Evolutionary conservation across 2,329 filamentous ascomycete species (phyloP).

Genomic region (Xylaria sp.): DNA sequence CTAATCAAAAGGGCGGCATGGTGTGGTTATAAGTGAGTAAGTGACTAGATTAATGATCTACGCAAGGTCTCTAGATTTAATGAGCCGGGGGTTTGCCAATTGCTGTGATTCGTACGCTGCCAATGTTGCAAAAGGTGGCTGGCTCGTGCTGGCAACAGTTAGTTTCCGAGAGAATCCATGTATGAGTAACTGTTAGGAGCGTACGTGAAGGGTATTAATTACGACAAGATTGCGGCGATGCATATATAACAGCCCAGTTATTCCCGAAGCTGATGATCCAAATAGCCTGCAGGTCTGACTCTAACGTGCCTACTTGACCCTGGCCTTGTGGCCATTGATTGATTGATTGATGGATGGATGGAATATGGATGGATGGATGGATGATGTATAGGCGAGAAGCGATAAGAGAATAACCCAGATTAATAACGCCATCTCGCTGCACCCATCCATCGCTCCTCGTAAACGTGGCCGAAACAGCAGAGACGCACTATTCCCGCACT

Average conservation of each 20-base stretch:
- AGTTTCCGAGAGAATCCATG: slow-evolving; percentile 1
- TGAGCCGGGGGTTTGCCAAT: slow-evolving; percentile 24
- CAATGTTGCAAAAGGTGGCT: slow-evolving; percentile 24
- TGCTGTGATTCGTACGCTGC: slow-evolving; percentile 29
- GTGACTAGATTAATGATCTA: slow-evolving; percentile 27
- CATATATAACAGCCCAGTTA: slow-evolving; percentile 32
- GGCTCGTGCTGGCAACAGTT: slow-evolving; percentile 6
- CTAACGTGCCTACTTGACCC: slow-evolving; percentile 15
- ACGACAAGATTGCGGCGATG: slow-evolving; percentile 30
- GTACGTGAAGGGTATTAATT: slow-evolving; percentile 30
- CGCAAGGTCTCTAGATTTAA: slow-evolving; percentile 27
- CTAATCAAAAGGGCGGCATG: slow-evolving; percentile 1
- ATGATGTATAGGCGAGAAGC: slow-evolving; percentile 18
- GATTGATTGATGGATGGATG: slow-evolving; percentile 2
- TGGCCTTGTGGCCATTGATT: slow-evolving; percentile 10
- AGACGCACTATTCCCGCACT: slow-evolving; percentile 11
- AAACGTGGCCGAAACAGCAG: slow-evolving; percentile 25
- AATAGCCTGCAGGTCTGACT: slow-evolving; percentile 31
- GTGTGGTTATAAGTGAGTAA: not conserved
- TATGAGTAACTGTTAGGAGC: slow-evolving; percentile 15
- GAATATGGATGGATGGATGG: not conserved
- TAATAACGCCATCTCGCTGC: slow-evolving; percentile 24
- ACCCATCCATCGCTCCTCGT: slow-evolving; percentile 16
- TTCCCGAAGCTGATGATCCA: slow-evolving; percentile 27
- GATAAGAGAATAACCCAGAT: slow-evolving; percentile 16